Base-by-base conservation (phyloP, 768 basidiomycete genomes). In the Leccinum subtestaceum region DNA sequence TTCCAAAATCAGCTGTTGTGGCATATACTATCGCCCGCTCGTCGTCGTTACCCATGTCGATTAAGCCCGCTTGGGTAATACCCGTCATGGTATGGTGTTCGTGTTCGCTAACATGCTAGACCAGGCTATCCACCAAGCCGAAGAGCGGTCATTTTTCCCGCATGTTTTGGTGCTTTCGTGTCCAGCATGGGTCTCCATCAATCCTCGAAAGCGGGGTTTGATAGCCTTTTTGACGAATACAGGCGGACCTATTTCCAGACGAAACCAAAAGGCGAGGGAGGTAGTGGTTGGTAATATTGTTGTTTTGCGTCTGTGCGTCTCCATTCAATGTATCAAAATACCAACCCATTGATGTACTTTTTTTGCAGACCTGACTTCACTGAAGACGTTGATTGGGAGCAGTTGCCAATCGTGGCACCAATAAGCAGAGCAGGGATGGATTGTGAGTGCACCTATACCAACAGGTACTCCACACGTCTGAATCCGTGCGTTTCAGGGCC, bases 231-330 rank as follows among this genome's bases (percentile, higher is more conserved):
- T 85, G 27, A 63, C 85, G 23, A 76, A 85, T 67, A 68, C 76
- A 6, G 76, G 78, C 17, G 84, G 84, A 1, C 58, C 74, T 5
- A 62, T 77, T 19, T 64, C 78, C 10, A 71, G 72, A 58, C 63
- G 64, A 31, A 67, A 66, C 38, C 61, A 61, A 34, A 74, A 72
- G 47, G 46, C 60, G 9, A 81, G 74, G 62, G 78, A 81, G 52
- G 66, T 76, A 15, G 53, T 72, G 0, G 76, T 85, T 23, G 89
- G 88, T 17, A 72, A 65, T 15, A 70, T 86, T 25, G 69, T 65
- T 47, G 77, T 84, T 25, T 65, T 91, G 36, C 81, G 78, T 64
- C 53, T 87, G 89, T 89, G 62, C 63, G 59, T 60, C 52, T 46
- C 13, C 29, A 4, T 48, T 6, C 2, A 52, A 34, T 34, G 40